Evolutionary conservation across 2,329 filamentous ascomycete genomes (phyloP), one percentile per base, ranked within the genome.

Genomic region (Claviceps digitariae): DNA sequence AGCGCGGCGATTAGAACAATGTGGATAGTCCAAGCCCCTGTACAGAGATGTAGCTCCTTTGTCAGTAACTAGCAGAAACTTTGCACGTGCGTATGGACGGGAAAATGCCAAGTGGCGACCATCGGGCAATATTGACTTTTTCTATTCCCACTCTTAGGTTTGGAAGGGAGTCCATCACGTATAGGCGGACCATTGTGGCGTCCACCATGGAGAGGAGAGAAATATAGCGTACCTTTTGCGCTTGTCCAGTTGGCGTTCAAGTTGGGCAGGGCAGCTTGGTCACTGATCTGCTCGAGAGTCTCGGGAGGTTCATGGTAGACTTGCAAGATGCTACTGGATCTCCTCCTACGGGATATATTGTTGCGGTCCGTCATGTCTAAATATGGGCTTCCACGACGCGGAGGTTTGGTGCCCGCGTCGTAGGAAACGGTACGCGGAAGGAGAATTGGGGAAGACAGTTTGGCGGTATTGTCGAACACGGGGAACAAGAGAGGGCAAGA

Each of bases 211-310:
- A 23, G 9, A 44, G 2, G 13, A 27, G 21, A 25, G 23, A 45
- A 27, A 25, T 45, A 27, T 36, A 51, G 68, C 80, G 72, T 74
- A 97, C 93, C 93, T 82, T 98, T 98, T 64, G 90, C 88, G 71
- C 97, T 97, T 61, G 96, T 94, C 93, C 93, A 98, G 73, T 96
- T 88, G 61, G 93, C 90, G 71, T 98, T 98, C 66, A 96, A 74
- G 66, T 98, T 98, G 51, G 93, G 93, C 62, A 96, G 77, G 40
- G 88, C 87, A 54, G 90, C 87, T 76, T 97, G 93, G 71, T 98
- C 93, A 67, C 87, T 96, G 71, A 95, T 88, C 73, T 96, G 93
- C 76, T 98, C 93, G 66, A 96, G 83, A 54, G 91, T 95, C 77
- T 98, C 93, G 56, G 86, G 84, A 53, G 93, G 93, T 71, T 98